phyloP scores from a whole-genome alignment of 306 rosid genomes.

The Albizia julibrissin region DNA sequence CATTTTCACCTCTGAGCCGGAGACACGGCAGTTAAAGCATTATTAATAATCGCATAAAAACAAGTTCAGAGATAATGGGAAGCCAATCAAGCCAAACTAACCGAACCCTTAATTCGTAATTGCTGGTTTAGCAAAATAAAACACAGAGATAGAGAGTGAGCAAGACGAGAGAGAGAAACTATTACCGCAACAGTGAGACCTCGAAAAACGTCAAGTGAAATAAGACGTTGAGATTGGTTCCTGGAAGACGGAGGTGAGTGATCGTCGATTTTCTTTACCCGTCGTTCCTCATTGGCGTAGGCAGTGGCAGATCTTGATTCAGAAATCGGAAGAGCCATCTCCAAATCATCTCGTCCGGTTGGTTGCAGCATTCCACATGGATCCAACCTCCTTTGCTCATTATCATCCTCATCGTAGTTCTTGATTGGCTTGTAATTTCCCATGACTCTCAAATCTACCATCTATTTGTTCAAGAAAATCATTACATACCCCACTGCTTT shows the following conservation, averaged over 20 bases:
- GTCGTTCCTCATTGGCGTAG: conserved; percentile 4
- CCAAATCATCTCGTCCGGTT: conserved; percentile 47
- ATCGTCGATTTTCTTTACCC: conserved; percentile 22
- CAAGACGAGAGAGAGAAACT: neutral
- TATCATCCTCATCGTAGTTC: conserved; percentile 37
- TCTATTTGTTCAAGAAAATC: neutral
- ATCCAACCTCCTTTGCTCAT: conserved; percentile 5
- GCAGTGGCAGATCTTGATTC: conserved; percentile 44
- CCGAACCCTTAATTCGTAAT: neutral
- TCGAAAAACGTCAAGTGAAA: conserved; percentile 91
- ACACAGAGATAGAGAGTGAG: neutral
- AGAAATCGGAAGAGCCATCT: conserved; percentile 56
- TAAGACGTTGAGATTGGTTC: conserved; percentile 55
- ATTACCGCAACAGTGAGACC: conserved; percentile 91
- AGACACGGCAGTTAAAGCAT: neutral
- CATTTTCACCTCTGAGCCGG: neutral
- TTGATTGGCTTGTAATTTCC: conserved; percentile 29
- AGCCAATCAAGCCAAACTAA: neutral
- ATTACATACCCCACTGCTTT: neutral
- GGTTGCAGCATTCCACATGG: neutral
- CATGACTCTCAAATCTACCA: conserved; percentile 26
- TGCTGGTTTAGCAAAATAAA: neutral
- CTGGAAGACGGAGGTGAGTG: conserved; percentile 14
- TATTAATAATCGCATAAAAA: neutral
- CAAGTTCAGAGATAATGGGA: neutral